Evolutionary conservation across 129 eudicot genomes (phyloP), one percentile per base, ranked within the genome.

Genomic region (Arctium lappa): DNA sequence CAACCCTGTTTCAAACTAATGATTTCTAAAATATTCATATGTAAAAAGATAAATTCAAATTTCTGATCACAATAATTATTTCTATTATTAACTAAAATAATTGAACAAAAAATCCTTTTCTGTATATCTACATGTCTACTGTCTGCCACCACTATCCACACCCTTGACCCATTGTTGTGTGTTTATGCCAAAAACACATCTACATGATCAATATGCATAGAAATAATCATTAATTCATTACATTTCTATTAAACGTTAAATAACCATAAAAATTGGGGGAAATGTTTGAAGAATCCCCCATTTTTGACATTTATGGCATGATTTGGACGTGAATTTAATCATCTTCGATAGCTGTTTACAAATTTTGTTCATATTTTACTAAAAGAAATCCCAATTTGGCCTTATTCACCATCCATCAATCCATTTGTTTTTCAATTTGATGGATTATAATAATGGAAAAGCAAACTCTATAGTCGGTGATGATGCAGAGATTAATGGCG

Each of bases 121-220:
- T 46, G 48, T 31, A 65, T 66, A 34, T 66, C 12, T 70, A 78
- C 79, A 83, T 73, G 76, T 84, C 70, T 73, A 36, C 37, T 84
- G 87, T 84, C 87, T 29, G 36, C 82, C 75, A 84, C 83, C 69
- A 79, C 76, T 72, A 50, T 78, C 72, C 72, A 37, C 63, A 37
- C 63, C 82, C 80, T 42, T 84, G 15, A 84, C 87, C 53, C 38
- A 33, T 40, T 84, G 69, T 32, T 84, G 81, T 76, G 62, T 84
- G 60, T 62, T 78, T 78, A 42, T 72, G 40, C 66, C 39, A 39
- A 30, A 72, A 39, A 11, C 38, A 63, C 37, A 69, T 76, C 63
- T 73, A 70, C 75, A 79, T 30, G 66, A 66, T 69, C 77, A 69
- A 22, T 34, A 50, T 72, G 30, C 39, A 34, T 38, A 36, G 1